These are phyloP conservation scores for Tolypocladium paradoxum DNA, from an alignment of 2,329 filamentous ascomycete species.

Conservation along the genomic window DNA sequence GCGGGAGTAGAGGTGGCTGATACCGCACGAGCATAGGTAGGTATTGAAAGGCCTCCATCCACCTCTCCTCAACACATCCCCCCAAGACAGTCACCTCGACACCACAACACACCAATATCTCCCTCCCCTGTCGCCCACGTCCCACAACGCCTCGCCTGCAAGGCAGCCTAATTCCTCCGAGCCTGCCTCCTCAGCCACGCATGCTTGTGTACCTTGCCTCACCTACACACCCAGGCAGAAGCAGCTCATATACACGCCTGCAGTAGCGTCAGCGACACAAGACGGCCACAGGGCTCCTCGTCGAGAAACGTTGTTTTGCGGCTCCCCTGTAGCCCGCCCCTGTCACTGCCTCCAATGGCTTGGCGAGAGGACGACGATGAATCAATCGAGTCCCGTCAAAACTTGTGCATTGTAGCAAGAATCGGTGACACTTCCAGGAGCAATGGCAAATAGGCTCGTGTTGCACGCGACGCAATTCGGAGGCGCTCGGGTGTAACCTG, in stretches of 20 bases:
- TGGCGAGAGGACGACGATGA: too few relatives aligned
- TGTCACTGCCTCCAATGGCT: too few relatives aligned
- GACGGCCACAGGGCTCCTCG: too few relatives aligned
- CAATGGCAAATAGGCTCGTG: background rate
- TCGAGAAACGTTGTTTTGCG: too few relatives aligned
- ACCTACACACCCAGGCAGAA: background rate
- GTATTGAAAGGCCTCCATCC: too few relatives aligned
- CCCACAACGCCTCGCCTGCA: background rate
- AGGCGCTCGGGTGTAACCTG: slow-evolving; percentile 37
- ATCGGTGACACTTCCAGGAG: background rate
- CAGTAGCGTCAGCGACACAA: background rate
- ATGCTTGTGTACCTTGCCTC: background rate
- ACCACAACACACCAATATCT: too few relatives aligned
- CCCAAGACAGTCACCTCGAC: too few relatives aligned
- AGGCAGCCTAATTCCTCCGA: background rate
- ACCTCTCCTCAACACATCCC: too few relatives aligned
- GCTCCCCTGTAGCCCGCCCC: too few relatives aligned
- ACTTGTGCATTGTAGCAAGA: background rate
- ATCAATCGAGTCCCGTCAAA: too few relatives aligned
- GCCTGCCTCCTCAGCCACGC: background rate
- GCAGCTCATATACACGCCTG: background rate
- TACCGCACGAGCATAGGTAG: too few relatives aligned
- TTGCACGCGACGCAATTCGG: background rate
- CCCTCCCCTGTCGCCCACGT: background rate
- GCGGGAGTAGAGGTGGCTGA: too few relatives aligned